These are phyloP conservation scores for Phytopythium boreale DNA, from an alignment of 352 stramenopile species.

Conservation along the genomic window DNA sequence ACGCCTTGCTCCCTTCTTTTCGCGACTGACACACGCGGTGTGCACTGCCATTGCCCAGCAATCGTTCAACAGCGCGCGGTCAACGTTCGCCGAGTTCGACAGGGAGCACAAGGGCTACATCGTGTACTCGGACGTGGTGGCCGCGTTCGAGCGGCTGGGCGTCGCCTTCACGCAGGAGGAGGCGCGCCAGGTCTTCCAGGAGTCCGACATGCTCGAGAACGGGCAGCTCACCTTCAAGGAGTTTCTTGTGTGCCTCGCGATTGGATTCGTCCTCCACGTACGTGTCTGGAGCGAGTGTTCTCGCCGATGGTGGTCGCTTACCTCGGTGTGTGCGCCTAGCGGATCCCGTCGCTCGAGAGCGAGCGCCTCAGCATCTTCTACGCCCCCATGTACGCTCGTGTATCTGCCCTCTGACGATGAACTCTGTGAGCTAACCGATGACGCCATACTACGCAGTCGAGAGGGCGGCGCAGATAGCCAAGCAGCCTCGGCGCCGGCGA, in stretches of 20 bases:
- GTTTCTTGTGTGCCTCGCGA: constrained; percentile 85
- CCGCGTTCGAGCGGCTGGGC: constrained; percentile 72
- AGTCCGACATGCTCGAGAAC: constrained; percentile 84
- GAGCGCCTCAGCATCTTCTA: constrained; percentile 81
- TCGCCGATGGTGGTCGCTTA: too few species aligned
- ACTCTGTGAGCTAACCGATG: neutral
- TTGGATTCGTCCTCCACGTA: constrained; percentile 86
- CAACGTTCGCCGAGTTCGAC: constrained; percentile 66
- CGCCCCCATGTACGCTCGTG: constrained; percentile 48
- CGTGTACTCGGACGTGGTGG: constrained; percentile 65
- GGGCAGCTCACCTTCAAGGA: constrained; percentile 84
- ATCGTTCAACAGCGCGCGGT: constrained; percentile 78
- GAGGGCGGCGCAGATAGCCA: constrained; percentile 4
- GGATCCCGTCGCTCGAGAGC: constrained; percentile 72
- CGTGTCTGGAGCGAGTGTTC: neutral
- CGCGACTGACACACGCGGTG: neutral
- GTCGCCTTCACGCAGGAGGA: constrained; percentile 73
- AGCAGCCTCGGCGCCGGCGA: constrained; percentile 20
- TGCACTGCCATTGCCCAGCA: constrained; percentile 27
- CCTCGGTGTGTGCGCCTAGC: constrained; percentile 11
- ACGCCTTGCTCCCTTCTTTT: neutral
- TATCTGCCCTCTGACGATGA: neutral
- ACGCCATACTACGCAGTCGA: neutral
- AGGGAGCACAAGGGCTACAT: constrained; percentile 70
- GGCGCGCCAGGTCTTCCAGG: constrained; percentile 69